A percentile compares a stretch with the other conserved stretches of the same genome.
Conservation (phyloP, 768 basidiomycete species). For the Lentinula edodes region DNA sequence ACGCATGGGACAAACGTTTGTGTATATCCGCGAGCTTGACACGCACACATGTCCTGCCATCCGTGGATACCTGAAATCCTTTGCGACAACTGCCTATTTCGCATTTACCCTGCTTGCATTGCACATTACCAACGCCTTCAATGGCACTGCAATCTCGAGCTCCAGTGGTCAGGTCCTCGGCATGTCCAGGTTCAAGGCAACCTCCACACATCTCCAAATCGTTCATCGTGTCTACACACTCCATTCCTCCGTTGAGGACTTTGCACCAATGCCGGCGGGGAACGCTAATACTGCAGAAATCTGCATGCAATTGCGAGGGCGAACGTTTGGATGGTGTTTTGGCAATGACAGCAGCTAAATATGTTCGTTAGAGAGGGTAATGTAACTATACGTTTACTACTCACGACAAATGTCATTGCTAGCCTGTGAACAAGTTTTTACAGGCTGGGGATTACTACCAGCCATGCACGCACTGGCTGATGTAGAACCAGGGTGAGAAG, state of each 20-base stretch:
- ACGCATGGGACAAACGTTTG: not conserved
- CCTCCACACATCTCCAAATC: not conserved
- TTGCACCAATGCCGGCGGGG: not conserved
- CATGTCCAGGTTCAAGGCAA: not conserved
- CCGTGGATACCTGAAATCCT: not conserved
- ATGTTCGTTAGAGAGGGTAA: too few species aligned
- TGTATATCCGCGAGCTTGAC: not conserved
- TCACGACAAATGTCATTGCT: not conserved
- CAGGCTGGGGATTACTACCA: not conserved
- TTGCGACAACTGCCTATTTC: not conserved
- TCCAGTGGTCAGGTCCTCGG: not conserved
- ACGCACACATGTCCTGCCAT: not conserved
- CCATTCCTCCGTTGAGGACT: not conserved
- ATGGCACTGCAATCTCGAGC: not conserved
- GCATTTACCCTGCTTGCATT: not conserved
- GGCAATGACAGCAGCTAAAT: not conserved
- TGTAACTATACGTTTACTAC: not conserved
- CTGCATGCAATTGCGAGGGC: not conserved
- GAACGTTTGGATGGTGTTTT: not conserved
- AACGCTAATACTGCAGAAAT: not conserved
- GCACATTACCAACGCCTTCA: not conserved
- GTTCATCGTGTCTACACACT: not conserved
- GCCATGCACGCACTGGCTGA: not conserved
- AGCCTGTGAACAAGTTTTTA: not conserved
- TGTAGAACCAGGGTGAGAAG: not conserved